Evolutionary conservation across 805 yeast species (phyloP), one percentile per base, ranked within the genome.

Genomic region (Candida cerambycidarum): DNA sequence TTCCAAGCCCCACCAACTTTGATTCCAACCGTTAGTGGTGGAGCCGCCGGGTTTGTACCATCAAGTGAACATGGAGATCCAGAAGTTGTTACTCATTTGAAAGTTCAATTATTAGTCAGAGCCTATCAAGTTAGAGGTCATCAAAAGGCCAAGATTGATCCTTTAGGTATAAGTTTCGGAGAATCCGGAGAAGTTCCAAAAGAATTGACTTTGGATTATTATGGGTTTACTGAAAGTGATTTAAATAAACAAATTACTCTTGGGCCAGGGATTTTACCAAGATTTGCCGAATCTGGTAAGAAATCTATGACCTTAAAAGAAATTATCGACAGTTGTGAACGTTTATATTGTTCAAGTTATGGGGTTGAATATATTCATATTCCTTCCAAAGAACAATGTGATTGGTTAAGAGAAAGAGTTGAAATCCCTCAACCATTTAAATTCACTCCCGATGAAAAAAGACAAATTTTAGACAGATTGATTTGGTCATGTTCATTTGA

Each of bases 101-200:
- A 93, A 67, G 95, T 89, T 13, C 99, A 93, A 76, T 79, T 93
- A 56, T 77, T 93, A 57, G 97, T 95, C 50, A 86, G 99, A 67
- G 99, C 99, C 23, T 93, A 90, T 71, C 99, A 93, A 74, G 99
- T 93, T 41, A 83, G 98, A 69, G 99, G 99, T 54, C 99, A 93
- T 67, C 85, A 83, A 66, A 88, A 87, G 73, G 97, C 98, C 35
- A 84, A 82, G 56, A 83, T 89, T 48, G 99, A 93, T 67, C 99
- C 99, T n/a, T 74, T 93, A 60, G 92, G 85, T 28, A 85, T 92
- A 59, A 80, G 90, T 14, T 87, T 82, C 61, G 97, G 93, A 55
- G 86, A 80, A 58, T 79, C 79, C 57, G 35, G 38, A 14, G 71
- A 75, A 13, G 50, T 76, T 34, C 97, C 99, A 50, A 82, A 76